phyloP scores from a whole-genome alignment of 805 yeast species.

The Saccharomycopsis amapae region DNA sequence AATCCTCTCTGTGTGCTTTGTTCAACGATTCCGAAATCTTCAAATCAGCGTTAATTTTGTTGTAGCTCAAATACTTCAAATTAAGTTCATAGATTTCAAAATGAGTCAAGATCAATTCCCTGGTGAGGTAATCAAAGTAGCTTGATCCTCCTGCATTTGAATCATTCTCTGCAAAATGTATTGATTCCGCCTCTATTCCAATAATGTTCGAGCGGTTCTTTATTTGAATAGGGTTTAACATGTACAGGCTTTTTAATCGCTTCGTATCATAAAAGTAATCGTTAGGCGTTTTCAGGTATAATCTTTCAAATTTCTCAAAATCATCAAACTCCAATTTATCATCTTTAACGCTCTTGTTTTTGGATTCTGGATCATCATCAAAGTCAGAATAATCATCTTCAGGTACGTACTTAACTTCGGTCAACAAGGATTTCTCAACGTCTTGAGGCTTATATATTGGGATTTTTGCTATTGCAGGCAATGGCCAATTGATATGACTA shows the following conservation, averaged over 20 bases:
- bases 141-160: conserved; percentile 24
- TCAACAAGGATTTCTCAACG: conserved; percentile 69
- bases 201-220: conserved; percentile 18
- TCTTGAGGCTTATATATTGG: conserved; percentile 61
- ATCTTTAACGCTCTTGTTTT: conserved; percentile 24
- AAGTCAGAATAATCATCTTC: conserved; percentile 41
- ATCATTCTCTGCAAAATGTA: conserved; percentile 23
- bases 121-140: conserved; percentile 60
- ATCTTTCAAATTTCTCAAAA: conserved; percentile 8
- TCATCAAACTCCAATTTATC: conserved; percentile 21
- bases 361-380: conserved; percentile 30
- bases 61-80: conserved; percentile 36
- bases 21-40: conserved; percentile 36
- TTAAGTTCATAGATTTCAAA: conserved; percentile 37
- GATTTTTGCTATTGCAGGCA: conserved; percentile 64
- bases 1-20: conserved; percentile 35
- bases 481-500: conserved; percentile 49
- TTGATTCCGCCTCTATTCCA: conserved; percentile 28
- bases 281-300: conserved; percentile 24
- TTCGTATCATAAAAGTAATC: conserved; percentile 48
- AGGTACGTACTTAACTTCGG: conserved; percentile 60
- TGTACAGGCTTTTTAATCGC: conserved; percentile 58
- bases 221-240: conserved; percentile 54
- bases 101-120: conserved; percentile 41
- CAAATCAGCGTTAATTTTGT: conserved; percentile 35